Evolutionary conservation across 768 basidiomycete genomes (phyloP), one percentile per base, ranked within the genome.

Genomic region (Boletales sp.): DNA sequence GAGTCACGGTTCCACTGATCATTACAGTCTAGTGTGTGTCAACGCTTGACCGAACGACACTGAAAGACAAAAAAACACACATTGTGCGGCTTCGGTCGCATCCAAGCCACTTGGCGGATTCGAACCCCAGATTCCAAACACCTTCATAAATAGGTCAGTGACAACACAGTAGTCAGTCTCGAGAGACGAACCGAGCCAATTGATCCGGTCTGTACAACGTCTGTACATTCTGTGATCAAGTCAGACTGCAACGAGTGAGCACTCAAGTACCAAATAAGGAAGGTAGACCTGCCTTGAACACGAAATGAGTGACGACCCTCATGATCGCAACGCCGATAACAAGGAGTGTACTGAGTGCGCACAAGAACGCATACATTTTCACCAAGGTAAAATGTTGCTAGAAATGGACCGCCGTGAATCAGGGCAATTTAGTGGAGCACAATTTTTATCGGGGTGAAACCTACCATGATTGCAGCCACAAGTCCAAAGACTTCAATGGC

Each of bases 261-360:
- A 31, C 4, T 7, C n/a, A 34, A 44, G 17, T 44, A 8, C 2
- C 9, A 40, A 31, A 10, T 4, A 10, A 18, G 10, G n/a, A 21
- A 28, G n/a, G 35, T 0, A 59, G 69, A 19, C 37, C 25, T 28
- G 80, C 87, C 79, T 88, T 90, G 70, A 75, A 74, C 0, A 72
- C 72, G 56, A 88, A 90, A 59, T 91, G 88, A 1, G 80, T 70
- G 8, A 90, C 64, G 9, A 81, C 69, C 28, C 80, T 74, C 54
- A 84, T 58, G 36, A 90, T 54, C 8, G 77, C 80, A 4, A 78
- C 67, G 0, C 68, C 85, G 7, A 77, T 56, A 19, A 84, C 68
- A 2, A 83, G 59, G 41, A 84, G 61, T 17, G 78, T 62, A 7
- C 74, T 75, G 3, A 78, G 51, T 0, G 71, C 65, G 2, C 80